Evolutionary conservation across 139 green algal species (phyloP), one percentile per base, ranked within the genome.

Genomic region (Gonium pectorale): DNA sequence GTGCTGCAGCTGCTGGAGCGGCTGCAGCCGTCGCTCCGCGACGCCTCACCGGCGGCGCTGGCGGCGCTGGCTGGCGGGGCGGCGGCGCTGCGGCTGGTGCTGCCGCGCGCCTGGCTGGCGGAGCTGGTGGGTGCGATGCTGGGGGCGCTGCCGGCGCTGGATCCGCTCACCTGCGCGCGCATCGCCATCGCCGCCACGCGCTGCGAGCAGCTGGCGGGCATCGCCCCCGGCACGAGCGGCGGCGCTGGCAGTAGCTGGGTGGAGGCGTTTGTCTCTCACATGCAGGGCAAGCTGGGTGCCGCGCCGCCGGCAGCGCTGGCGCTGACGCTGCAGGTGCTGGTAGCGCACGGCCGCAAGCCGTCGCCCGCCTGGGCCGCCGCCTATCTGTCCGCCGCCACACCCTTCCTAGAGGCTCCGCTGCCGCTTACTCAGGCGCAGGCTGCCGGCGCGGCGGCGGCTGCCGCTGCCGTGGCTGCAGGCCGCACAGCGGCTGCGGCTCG

Each of bases 391-490:
- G 62, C 77, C 29, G 21, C 60, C 27, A 51, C 26, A 31, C 41
- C 62, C 11, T 73, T 52, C 22, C 43, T 73, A 31, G 77, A 73
- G 41, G 77, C 77, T 5, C 77, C 59, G 43, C 77, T 74, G 43
- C 77, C 77, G 62, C 41, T 83, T 44, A 83, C 77, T n/a, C 77
- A 64, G 62, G 77, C 77, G 5, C 77, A 83, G 41, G 77, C 77
- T 2, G 77, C 77, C 5, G 77, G 77, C 24, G 62, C 43, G n/a
- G 77, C 77, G 3, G 77, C 77, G 40, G 77, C 17, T 8, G 31
- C 77, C 0, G 77, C 77, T 2, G 35, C 77, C 9, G 24, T 83
- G 1, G 62, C 77, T 3, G 19, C 74, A 19, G 74, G 70, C 29
- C 51, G 51, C 19, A 21, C 31, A 0, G 35, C 33, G 37, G 21